phyloP scores from a whole-genome alignment of 208 protist genomes.

The Leishmania major region DNA sequence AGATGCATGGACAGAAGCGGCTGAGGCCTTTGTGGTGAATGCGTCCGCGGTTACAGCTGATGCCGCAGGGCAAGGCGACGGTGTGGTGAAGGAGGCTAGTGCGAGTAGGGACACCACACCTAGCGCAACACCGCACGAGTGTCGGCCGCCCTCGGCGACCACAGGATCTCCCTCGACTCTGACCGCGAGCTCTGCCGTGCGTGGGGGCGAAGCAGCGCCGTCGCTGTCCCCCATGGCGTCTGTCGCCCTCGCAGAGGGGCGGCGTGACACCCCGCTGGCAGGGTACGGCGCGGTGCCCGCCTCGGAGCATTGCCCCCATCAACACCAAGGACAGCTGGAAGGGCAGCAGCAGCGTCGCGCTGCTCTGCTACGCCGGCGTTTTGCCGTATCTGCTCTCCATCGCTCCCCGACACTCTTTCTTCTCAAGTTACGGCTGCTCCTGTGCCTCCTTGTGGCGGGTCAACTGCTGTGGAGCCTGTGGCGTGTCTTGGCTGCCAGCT shows the following conservation, averaged over 20 bases:
- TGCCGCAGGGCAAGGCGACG: neutral
- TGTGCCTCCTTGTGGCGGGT: slow-evolving; percentile 34
- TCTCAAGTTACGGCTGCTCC: slow-evolving; percentile 34
- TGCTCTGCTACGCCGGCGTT: slow-evolving; percentile 17
- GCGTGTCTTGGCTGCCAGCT: slow-evolving; percentile 3
- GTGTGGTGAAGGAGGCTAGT: neutral
- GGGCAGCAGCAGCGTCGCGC: slow-evolving; percentile 1
- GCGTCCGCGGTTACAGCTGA: neutral
- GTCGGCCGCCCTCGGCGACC: neutral
- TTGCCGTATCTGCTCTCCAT: slow-evolving; percentile 16
- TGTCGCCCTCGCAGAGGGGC: neutral
- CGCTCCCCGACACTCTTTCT: slow-evolving; percentile 28
- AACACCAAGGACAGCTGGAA: neutral
- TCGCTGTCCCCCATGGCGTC: neutral
- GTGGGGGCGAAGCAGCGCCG: neutral
- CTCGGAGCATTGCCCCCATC: neutral
- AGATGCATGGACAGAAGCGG: slow-evolving; percentile 16
- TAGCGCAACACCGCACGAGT: neutral
- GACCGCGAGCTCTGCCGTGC: neutral
- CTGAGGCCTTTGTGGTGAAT: slow-evolving; percentile 10
- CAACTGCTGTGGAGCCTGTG: slow-evolving; percentile 25
- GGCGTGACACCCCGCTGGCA: neutral
- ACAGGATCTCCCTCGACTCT: neutral
- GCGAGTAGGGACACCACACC: neutral
- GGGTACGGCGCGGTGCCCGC: neutral